Base-by-base conservation (phyloP, 345 rosid species). In the Eutrema yunnanense region DNA sequence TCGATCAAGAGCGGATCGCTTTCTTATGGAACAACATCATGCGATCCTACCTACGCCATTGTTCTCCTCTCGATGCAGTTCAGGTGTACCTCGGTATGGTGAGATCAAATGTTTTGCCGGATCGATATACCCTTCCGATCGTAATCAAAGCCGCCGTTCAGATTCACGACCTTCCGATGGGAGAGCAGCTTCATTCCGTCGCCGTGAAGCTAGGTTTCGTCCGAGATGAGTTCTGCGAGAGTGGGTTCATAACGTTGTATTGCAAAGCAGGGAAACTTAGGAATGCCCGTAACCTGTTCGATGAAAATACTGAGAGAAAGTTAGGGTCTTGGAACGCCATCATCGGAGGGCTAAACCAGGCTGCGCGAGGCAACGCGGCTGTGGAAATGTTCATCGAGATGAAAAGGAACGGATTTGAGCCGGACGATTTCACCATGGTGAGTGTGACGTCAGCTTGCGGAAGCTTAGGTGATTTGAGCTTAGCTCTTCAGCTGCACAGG, bases 311-410 rank as follows among this genome's bases (percentile, higher is more conserved):
- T 19, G 79, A 82, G 0, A 84, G 94, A 73, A 88, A 84, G 73
- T 47, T 93, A 61, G 96, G 98, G 14, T 90, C 97, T 59, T 93
- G 97, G 98, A 93, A 93, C 62, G 92, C 97, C 0, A 69, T 87
- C 22, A 81, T 93, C 19, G 85, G 77, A 0, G 97, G 95, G n/a
- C 79, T 89, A 47, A 59, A 84, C 46, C 96, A 86, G 5, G 86
- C 81, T 0, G 94, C 87, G 6, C 82, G 78, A 47, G 87, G 78
- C 0, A 72, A 59, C 33, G 95, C 91, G 51, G 90, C 82, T 7
- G 79, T 91, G 13, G 63, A 76, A 48, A 79, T 85, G 89, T 89
- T 94, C 49, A 22, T 84, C 2, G 80, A 82, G 82, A 84, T 87
- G 79, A 86, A 76, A 63, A 75, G 65, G 57, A 58, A 37, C 2